Conservation (phyloP, 2,329 filamentous ascomycete species). For the Zasmidium angulare region DNA sequence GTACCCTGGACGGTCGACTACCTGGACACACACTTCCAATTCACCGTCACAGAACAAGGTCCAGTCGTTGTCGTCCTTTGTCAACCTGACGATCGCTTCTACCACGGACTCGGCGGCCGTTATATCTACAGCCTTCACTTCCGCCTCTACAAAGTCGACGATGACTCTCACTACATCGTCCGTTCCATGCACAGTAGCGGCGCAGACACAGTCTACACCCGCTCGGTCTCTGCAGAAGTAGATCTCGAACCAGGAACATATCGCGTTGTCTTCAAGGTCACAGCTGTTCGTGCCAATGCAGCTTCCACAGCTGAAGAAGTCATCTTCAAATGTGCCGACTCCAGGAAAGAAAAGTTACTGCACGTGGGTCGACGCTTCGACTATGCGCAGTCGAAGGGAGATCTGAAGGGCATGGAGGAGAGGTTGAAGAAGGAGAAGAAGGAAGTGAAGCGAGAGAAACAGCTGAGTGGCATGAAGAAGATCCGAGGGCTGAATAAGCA, state of each 20-base stretch:
- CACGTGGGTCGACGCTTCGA: constrained; percentile 70
- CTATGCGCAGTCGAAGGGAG: constrained; percentile 66
- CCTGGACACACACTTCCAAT: constrained; percentile 59
- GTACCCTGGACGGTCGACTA: constrained; percentile 63
- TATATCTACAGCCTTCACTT: constrained; percentile 61
- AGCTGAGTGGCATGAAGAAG: constrained; percentile 39
- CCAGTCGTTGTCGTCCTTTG: constrained; percentile 60
- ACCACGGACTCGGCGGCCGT: constrained; percentile 56
- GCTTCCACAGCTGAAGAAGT: constrained; percentile 64
- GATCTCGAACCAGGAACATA: constrained; percentile 73
- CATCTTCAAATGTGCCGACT: constrained; percentile 63
- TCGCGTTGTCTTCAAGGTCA: constrained; percentile 72
- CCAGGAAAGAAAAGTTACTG: constrained; percentile 69
- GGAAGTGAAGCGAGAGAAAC: constrained; percentile 35
- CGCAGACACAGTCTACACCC: constrained; percentile 63
- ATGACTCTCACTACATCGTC: constrained; percentile 28
- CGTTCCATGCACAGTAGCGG: constrained; percentile 34
- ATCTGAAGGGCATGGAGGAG: constrained; percentile 53
- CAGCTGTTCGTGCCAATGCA: constrained; percentile 58
- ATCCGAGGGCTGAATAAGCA: constrained; percentile 41
- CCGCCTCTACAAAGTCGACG: constrained; percentile 55
- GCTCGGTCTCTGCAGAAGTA: constrained; percentile 75
- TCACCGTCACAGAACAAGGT: constrained; percentile 53
- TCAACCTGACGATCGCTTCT: constrained; percentile 63
- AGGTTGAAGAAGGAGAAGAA: constrained; percentile 42